Evolutionary conservation across 352 stramenopile genomes (phyloP).

Genomic region (Pythium brachiatum): DNA sequence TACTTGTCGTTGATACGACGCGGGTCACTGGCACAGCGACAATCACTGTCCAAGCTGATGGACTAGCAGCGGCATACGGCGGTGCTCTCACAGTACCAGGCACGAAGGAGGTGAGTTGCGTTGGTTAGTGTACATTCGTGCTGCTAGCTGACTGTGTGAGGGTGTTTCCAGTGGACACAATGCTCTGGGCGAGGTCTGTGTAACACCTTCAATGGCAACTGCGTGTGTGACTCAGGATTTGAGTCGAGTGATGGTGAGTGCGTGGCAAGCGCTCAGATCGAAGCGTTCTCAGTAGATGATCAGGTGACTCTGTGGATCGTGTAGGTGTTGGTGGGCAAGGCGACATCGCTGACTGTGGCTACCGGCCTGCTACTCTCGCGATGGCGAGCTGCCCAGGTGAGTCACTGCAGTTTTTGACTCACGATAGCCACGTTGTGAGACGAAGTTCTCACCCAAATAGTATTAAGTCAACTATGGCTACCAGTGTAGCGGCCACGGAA

Average conservation of each 20-base stretch:
- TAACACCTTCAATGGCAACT: conserved; percentile 47
- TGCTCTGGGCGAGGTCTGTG: conserved; percentile 62
- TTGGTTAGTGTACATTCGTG: background rate
- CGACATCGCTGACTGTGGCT: conserved; percentile 30
- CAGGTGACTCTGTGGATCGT: background rate
- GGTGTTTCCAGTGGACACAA: conserved; percentile 41
- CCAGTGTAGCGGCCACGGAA: conserved; percentile 56
- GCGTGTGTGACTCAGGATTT: conserved; percentile 46
- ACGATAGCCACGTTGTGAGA: too few relatives aligned
- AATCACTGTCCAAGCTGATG: conserved; percentile 43
- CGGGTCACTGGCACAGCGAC: conserved; percentile 29
- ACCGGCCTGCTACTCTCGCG: conserved; percentile 31
- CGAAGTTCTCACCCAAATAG: background rate
- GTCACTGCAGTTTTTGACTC: background rate
- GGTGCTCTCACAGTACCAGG: conserved; percentile 34
- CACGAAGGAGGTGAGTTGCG: conserved; percentile 52
- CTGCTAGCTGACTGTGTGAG: background rate
- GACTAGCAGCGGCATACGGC: conserved; percentile 35
- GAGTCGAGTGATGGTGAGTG: conserved; percentile 52
- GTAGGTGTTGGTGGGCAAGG: conserved; percentile 24
- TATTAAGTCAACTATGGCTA: conserved; percentile 31
- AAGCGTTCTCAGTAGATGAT: background rate
- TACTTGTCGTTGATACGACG: conserved; percentile 34
- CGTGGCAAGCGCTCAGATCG: too few relatives aligned
- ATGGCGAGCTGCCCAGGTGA: conserved; percentile 47